These are phyloP conservation scores for Tilletia setariae DNA, from an alignment of 1,284 basidiomycete genomes.

Conservation along the genomic window DNA sequence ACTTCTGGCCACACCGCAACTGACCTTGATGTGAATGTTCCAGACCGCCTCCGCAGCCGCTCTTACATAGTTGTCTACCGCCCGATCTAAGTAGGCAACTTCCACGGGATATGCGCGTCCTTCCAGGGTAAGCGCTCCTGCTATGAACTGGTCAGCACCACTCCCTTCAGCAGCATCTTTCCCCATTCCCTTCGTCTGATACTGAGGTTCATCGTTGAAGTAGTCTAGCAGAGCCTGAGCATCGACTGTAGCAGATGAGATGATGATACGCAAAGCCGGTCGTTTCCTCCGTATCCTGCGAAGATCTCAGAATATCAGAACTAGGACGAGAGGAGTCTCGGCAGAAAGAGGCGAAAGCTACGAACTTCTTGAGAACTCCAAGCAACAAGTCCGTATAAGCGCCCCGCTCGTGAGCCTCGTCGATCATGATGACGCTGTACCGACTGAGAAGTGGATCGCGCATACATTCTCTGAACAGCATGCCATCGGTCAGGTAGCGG, in stretches of 20 bases:
- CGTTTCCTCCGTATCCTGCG: conserved; percentile 73
- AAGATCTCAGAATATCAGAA: background rate
- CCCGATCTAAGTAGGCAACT: conserved; percentile 52
- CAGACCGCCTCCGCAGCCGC: conserved; percentile 55
- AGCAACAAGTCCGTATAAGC: conserved; percentile 56
- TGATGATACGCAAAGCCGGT: conserved; percentile 79
- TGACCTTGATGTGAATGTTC: conserved; percentile 63
- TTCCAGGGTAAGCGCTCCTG: conserved; percentile 53
- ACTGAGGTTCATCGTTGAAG: conserved; percentile 23
- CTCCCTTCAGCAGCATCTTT: conserved; percentile 48
- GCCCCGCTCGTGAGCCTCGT: conserved; percentile 57
- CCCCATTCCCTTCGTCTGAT: background rate
- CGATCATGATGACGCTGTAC: conserved; percentile 56
- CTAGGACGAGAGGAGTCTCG: too few relatives aligned
- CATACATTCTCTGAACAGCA: conserved; percentile 44
- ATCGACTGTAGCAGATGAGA: conserved; percentile 93
- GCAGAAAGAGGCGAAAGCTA: background rate
- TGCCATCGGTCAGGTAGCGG: conserved; percentile 48
- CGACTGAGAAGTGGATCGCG: conserved; percentile 40
- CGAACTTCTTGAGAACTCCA: conserved; percentile 58
- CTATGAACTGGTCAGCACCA: conserved; percentile 22
- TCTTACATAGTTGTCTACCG: conserved; percentile 53
- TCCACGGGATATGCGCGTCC: conserved; percentile 55
- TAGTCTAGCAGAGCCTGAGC: conserved; percentile 82
- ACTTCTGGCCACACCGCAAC: conserved; percentile 23